A percentile compares a stretch with the other conserved stretches of the same genome.
Evolutionary conservation across 1,284 basidiomycete genomes (phyloP).

Genomic region (Flammula alnicola): DNA sequence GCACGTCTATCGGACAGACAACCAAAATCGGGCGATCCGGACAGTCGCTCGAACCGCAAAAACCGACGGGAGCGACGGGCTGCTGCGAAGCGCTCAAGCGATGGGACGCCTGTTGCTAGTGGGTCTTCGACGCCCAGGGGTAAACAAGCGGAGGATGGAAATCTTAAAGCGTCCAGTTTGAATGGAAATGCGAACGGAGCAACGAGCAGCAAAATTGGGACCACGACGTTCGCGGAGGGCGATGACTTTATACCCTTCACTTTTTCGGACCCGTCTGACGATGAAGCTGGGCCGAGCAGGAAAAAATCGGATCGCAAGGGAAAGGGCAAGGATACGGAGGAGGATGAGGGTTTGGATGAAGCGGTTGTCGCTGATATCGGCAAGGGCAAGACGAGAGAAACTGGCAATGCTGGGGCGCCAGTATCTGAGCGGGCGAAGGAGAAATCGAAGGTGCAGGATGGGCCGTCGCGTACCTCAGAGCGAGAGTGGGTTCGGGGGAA

Average conservation of each 20-base stretch:
- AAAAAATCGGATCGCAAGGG: slow-evolving; percentile 16
- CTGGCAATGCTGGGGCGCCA: too few relatives aligned
- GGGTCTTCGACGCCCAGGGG: slow-evolving; percentile 15
- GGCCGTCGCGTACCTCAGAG: slow-evolving; percentile 26
- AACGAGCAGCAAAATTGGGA: neutral
- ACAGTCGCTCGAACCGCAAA: neutral
- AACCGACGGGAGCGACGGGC: neutral
- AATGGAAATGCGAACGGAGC: neutral
- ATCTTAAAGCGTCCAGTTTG: slow-evolving; percentile 3
- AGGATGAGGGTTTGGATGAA: slow-evolving; percentile 22
- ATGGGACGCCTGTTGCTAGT: slow-evolving; percentile 17
- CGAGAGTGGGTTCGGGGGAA: slow-evolving; percentile 36
- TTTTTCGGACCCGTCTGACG: slow-evolving; percentile 30
- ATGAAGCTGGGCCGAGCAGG: slow-evolving; percentile 22
- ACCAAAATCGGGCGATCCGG: neutral
- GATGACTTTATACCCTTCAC: slow-evolving; percentile 69
- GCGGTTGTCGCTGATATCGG: slow-evolving; percentile 21
- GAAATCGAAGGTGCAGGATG: slow-evolving; percentile 10
- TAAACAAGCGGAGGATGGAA: neutral
- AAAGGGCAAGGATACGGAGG: slow-evolving; percentile 24
- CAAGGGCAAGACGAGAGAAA: slow-evolving; percentile 26
- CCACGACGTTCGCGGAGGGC: slow-evolving; percentile 37
- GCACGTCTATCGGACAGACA: too few relatives aligned
- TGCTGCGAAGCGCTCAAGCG: slow-evolving; percentile 2
- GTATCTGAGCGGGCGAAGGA: slow-evolving; percentile 24